Evolutionary conservation across 1,284 basidiomycete genomes (phyloP), one percentile per base, ranked within the genome.

Genomic region (Phlebopus sp.): DNA sequence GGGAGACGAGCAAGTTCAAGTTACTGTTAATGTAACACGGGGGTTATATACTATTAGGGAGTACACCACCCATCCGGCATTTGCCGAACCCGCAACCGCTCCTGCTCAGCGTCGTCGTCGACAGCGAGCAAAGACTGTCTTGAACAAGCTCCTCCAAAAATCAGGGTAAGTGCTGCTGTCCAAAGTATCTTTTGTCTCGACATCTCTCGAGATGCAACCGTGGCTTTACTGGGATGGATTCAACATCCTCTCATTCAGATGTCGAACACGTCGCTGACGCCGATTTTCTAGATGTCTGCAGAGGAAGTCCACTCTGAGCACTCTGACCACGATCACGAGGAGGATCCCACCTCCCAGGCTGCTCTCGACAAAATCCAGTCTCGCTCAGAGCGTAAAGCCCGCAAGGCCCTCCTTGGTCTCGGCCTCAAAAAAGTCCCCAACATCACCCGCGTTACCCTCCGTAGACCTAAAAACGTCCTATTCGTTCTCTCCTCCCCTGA

Each of bases 401-500:
- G 92, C 66, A 93, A 95, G 75, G 90, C 90, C 44, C 79, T 92
- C 46, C 79, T 94, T 59, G 77, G 84, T 55, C 78, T 97, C 58
- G 94, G 94, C 41, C 74, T 97, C 71, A 97, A 97, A 77, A 86
- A 83, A 69, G 90, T 99, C 49, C 81, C 85, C 50, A 88, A 84
- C 59, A 97, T 99, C 72, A 97, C 92, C 62, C 85, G 96, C 55
- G 96, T 99, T 53, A 97, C 94, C 54, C 81, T 99, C 67, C 80
- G 93, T 67, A 81, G 94, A 69, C 90, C 94, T 48, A 96, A 96
- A 76, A 96, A 96, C 68, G 92, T 94, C 56, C 83, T 99, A 53
- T 91, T 97, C 69, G 95, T 98, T 55, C 83, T 99, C 60, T 82
- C 91, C 53, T 78, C 88, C 51, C 96, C 97, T 45, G 96, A 99